Evolutionary conservation across 169 alveolate genomes (phyloP), one percentile per base, ranked within the genome.

Genomic region (Plasmodium relictum): DNA sequence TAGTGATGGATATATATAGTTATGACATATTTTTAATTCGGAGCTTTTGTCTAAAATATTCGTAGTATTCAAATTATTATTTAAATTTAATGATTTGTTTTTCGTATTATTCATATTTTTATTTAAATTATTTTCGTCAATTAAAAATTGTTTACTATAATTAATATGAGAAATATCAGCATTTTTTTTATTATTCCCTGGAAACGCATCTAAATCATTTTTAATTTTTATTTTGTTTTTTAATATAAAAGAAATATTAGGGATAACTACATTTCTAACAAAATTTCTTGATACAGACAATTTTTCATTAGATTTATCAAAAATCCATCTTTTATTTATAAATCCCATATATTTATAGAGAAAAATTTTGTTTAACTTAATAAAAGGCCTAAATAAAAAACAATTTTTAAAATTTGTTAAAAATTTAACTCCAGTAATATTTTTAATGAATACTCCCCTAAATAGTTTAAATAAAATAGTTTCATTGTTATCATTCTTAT

Each of bases 391-490:
- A 42, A 52, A 80, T 24, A 80, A 66, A 12, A 80, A 44, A 59
- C 90, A 80, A 24, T 68, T 58, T 70, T 80, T 80, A 66, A 66
- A 66, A 42, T 26, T 7, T n/a, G 83, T 80, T 16, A 65, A 14
- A 44, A 39, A 80, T 31, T 48, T 80, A 5, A 80, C 66, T 6
- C 90, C 90, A 16, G 39, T 80, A 56, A 80, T 22, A 54, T 80
- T 80, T 80, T 80, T 80, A 22, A 80, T 54, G 44, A 41, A 80
- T n/a, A 71, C 71, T n/a, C 90, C 90, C 58, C 90, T 50, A 50
- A 80, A 70, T 42, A 80, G 42, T 26, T 80, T 69, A 52, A 80
- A 65, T 22, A 80, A 41, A n/a, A 80, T 26, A 4, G 90, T 80
- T 52, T 80, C 90, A 24, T 80, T 80, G 26, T 50, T 80, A 71